phyloP scores from a whole-genome alignment of 1,284 basidiomycete genomes.

The Moniliophthora roreri region DNA sequence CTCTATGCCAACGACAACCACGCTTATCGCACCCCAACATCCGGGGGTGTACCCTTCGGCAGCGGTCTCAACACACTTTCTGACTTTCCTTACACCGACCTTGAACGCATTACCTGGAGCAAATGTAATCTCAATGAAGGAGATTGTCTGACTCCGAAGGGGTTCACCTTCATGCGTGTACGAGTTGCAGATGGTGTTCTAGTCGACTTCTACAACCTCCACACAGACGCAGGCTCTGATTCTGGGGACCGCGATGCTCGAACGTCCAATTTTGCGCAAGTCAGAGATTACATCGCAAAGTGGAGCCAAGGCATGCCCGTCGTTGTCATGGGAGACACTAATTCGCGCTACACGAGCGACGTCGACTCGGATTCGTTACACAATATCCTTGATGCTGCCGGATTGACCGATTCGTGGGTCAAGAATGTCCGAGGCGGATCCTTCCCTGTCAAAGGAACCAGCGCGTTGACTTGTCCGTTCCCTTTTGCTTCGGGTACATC shows the following conservation, averaged over 20 bases:
- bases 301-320: conserved; percentile 34
- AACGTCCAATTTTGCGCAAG: conserved; percentile 32
- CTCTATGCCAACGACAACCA: conserved; percentile 35
- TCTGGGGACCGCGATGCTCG: conserved; percentile 30
- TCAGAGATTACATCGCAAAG: conserved; percentile 26
- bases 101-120: conserved; percentile 33
- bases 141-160: conserved; percentile 39
- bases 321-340: conserved; percentile 38
- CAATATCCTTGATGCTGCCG: conserved; percentile 13
- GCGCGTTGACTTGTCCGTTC: conserved; percentile 29
- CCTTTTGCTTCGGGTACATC: conserved; percentile 31
- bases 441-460: conserved; percentile 22
- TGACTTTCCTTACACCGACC: conserved; percentile 32
- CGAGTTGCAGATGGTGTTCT: conserved; percentile 30
- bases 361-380: conserved; percentile 21
- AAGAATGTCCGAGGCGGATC: conserved; percentile 22
- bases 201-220: conserved; percentile 37
- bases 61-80: conserved; percentile 39
- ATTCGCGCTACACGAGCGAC: conserved; percentile 32
- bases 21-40: conserved; percentile 34
- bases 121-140: conserved; percentile 31
- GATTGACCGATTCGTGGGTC: conserved; percentile 26
- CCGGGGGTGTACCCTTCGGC: conserved; percentile 33
- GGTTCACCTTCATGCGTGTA: conserved; percentile 35
- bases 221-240: conserved; percentile 36